phyloP scores from a whole-genome alignment of 352 stramenopile species.

The Pythium monospermum region DNA sequence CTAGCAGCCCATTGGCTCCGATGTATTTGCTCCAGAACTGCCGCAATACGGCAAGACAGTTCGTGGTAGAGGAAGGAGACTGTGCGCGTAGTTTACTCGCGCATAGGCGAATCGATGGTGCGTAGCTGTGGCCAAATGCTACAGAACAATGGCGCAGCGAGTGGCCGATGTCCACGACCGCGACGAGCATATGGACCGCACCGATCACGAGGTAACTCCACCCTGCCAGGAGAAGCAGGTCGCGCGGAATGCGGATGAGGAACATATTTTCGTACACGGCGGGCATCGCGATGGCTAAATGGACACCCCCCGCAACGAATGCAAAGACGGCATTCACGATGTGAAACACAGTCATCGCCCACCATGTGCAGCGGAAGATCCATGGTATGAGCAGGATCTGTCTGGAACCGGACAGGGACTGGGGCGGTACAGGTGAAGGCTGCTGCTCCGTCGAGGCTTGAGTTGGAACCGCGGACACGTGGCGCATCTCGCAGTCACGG shows the following conservation, averaged over 20 bases:
- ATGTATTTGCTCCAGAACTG: background rate
- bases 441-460: too few relatives aligned
- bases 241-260: background rate
- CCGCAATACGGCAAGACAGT: background rate
- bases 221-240: background rate
- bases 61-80: too few relatives aligned
- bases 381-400: too few relatives aligned
- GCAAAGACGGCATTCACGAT: constrained; percentile 1
- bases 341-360: background rate
- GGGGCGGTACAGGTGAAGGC: too few relatives aligned
- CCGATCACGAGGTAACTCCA: background rate
- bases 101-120: too few relatives aligned
- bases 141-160: background rate
- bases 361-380: too few relatives aligned
- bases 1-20: background rate
- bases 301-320: background rate
- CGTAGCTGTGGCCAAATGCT: background rate
- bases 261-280: constrained; percentile 9
- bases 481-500: too few relatives aligned
- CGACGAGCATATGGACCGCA: background rate
- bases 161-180: background rate
- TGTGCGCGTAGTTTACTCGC: too few relatives aligned
- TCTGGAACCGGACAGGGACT: too few relatives aligned
- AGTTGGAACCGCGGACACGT: too few relatives aligned
- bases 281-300: background rate